Evolutionary conservation across 2,329 filamentous ascomycete species (phyloP).

Genomic region (Diaporthe ampelina): DNA sequence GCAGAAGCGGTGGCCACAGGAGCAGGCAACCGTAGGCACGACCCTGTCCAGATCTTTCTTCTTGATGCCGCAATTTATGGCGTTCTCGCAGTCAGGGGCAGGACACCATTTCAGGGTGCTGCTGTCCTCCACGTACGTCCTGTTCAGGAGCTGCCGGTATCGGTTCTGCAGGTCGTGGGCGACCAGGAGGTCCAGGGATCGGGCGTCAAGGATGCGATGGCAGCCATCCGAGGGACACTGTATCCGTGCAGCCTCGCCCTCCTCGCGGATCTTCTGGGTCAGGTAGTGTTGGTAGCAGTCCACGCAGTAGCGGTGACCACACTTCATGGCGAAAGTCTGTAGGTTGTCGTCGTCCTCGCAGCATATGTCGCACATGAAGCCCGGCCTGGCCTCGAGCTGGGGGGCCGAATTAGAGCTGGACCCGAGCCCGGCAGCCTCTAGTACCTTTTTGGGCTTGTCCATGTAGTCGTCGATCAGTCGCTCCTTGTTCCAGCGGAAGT

Average conservation of each 20-base stretch:
- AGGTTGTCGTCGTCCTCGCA: slow-evolving; percentile 87
- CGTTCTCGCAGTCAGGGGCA: slow-evolving; percentile 95
- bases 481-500: slow-evolving; percentile 97
- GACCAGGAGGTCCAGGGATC: slow-evolving; percentile 84
- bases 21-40: slow-evolving; percentile 91
- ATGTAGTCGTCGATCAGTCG: slow-evolving; percentile 95
- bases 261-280: slow-evolving; percentile 91
- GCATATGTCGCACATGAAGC: slow-evolving; percentile 95
- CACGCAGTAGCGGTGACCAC: slow-evolving; percentile 92
- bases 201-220: slow-evolving; percentile 90
- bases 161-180: slow-evolving; percentile 68
- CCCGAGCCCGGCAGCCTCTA: slow-evolving; percentile 88
- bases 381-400: slow-evolving; percentile 77
- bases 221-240: slow-evolving; percentile 92
- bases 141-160: slow-evolving; percentile 88
- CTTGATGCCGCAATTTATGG: slow-evolving; percentile 89
- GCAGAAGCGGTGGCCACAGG: slow-evolving; percentile 90
- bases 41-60: slow-evolving; percentile 86
- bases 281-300: slow-evolving; percentile 95
- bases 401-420: slow-evolving; percentile 73
- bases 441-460: slow-evolving; percentile 83
- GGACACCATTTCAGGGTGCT: slow-evolving; percentile 98
- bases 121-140: slow-evolving; percentile 97
- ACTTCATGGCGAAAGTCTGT: slow-evolving; percentile 93
- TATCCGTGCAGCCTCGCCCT: slow-evolving; percentile 95